Base-by-base conservation (phyloP, 495 filamentous ascomycete genomes). In the Aspergillus nanangensis region DNA sequence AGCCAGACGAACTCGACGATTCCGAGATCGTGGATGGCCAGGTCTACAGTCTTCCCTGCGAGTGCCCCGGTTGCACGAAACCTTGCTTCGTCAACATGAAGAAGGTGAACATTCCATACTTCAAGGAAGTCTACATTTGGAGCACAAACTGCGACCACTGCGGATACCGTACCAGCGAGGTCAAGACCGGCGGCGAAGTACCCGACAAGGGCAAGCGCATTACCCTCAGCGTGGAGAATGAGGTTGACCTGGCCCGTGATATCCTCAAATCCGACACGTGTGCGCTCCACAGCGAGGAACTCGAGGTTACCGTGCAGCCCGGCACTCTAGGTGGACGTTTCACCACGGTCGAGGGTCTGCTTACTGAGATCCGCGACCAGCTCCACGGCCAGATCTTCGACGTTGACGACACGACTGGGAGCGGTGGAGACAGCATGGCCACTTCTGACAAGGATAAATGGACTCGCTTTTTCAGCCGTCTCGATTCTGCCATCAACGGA, bases 191-290 rank as follows among this genome's bases (percentile, higher is more conserved):
- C 50, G 94, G 93, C 45, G 89, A 82, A 53, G 80, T 99, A 17
- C 93, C 94, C 5, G 84, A 84, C 38, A 86, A 87, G 62, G 93
- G 93, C 35, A 84, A 83, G 62, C 85, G 80, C 39, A 93, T 96
- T 44, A 90, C 78, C 2, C 74, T 99, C 33, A 67, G 70, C 32
- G 88, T 97, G 18, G 75, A 85, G 53, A 82, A 70, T 25, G 57
- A 71, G n/a, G 77, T 81, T 29, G 93, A 99, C 65, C 79, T 99
- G 10, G 80, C 79, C 5, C 80, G 93, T 49, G 93, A 99, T 62
- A 94, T 99, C 48, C 78, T 99, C 43, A 99, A 99, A 75, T 90
- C 87, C 57, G 93, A 97, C 66, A 92, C 86, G 27, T 96, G 91
- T 57, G 78, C 80, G 4, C 72, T 99, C 39, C 74, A 80, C 55